A percentile compares a stretch with the other conserved stretches of the same genome.
Evolutionary conservation across 345 rosid genomes (phyloP).

Genomic region (Aquilaria sinensis): DNA sequence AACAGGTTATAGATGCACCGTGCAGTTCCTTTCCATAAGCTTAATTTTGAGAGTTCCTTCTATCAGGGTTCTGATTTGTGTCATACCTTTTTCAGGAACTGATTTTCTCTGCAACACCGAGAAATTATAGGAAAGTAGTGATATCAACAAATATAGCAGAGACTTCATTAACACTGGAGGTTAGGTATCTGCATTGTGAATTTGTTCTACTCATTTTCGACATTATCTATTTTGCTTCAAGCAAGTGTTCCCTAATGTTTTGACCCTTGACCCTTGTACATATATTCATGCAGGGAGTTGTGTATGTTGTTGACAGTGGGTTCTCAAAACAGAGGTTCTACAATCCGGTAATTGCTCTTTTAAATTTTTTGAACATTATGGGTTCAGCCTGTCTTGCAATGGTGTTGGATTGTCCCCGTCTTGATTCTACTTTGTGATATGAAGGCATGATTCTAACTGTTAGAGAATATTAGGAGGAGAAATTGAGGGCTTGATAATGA

Average conservation of each 20-base stretch:
- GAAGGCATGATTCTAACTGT: too few relatives aligned
- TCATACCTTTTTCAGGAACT: slow-evolving; percentile 40
- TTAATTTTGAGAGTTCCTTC: slow-evolving; percentile 4
- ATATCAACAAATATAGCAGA: slow-evolving; percentile 93
- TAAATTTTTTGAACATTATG: slow-evolving; percentile 8
- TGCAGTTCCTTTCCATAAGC: neutral
- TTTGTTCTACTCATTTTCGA: neutral
- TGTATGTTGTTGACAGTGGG: slow-evolving; percentile 93
- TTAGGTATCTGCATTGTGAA: slow-evolving; percentile 16
- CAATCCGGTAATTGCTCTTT: slow-evolving; percentile 63
- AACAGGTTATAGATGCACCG: slow-evolving; percentile 43
- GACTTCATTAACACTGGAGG: slow-evolving; percentile 96
- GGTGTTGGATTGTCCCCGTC: too few relatives aligned
- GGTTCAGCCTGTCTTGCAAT: too few relatives aligned
- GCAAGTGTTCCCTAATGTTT: neutral
- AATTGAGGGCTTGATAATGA: too few relatives aligned
- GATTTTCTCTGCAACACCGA: slow-evolving; percentile 81
- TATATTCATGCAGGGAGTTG: slow-evolving; percentile 60
- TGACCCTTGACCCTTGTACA: slow-evolving; percentile 12
- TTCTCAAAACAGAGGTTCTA: slow-evolving; percentile 94
- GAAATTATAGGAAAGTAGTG: slow-evolving; percentile 91
- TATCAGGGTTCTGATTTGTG: slow-evolving; percentile 3
- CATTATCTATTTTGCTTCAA: neutral
- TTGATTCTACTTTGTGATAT: too few relatives aligned
- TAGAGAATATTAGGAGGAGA: too few relatives aligned